These are phyloP conservation scores for Misopates orontium DNA, from an alignment of 257 asterid genomes.

Conservation along the genomic window DNA sequence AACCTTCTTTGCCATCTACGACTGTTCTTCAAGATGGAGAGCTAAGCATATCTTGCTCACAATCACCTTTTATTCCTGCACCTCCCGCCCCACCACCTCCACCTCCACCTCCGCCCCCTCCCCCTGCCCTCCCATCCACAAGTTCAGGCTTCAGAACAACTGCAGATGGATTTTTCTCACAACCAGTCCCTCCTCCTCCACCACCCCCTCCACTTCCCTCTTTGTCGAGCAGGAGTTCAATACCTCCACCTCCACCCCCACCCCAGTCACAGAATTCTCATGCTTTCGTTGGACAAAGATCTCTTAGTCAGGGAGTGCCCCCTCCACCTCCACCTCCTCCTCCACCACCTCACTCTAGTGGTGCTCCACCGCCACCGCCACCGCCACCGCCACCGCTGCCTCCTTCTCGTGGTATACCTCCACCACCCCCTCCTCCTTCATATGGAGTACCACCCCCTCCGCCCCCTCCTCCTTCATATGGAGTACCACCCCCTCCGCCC, in stretches of 20 bases:
- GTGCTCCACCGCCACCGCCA: conserved; percentile 45
- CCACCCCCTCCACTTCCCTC: conserved; percentile 34
- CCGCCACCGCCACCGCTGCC: conserved; percentile 32
- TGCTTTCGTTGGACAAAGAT: conserved; percentile 22
- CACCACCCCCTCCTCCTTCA: conserved; percentile 36
- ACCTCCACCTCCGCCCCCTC: not conserved
- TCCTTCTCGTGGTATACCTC: conserved; percentile 6
- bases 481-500: conserved; percentile 19
- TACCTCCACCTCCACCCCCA: conserved; percentile 35
- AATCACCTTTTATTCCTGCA: not conserved
- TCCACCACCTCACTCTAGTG: conserved; percentile 22
- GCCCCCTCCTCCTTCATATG: conserved; percentile 24
- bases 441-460: conserved; percentile 30
- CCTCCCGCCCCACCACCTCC: conserved; percentile 22
- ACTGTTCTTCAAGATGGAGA: conserved; percentile 14
- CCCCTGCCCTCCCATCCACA: not conserved
- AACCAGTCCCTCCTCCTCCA: conserved; percentile 13
- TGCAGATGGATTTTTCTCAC: not conserved
- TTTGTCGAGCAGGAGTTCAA: too few species aligned
- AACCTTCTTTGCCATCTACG: conserved; percentile 25
- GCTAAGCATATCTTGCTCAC: conserved; percentile 12
- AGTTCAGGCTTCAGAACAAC: too few species aligned
- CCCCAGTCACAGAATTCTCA: not conserved
- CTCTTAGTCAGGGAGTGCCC: conserved; percentile 19
- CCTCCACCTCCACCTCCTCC: conserved; percentile 35